Percentiles rank a stretch among this genome's conserved stretches.
Evolutionary conservation across 768 basidiomycete species (phyloP).

Genomic region (Phanerodontia chrysosporium): DNA sequence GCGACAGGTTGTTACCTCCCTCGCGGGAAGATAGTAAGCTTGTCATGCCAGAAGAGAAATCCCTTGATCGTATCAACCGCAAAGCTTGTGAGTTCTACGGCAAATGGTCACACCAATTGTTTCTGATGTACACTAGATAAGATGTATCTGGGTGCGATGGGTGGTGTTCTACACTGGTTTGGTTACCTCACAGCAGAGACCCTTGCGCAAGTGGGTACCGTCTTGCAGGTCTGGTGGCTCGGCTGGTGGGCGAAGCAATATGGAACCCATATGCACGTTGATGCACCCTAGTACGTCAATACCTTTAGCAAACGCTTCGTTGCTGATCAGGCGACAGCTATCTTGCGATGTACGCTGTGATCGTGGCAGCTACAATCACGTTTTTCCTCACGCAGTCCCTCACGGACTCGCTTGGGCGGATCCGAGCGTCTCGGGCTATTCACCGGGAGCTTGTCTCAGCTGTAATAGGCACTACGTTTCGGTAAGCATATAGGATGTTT

Average conservation of each 20-base stretch:
- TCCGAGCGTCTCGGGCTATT: constrained; percentile 52
- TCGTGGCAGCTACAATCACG: constrained; percentile 24
- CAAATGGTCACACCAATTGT: not conserved
- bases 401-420: constrained; percentile 39
- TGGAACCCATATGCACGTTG: constrained; percentile 24
- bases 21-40: constrained; percentile 41
- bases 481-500: constrained; percentile 38
- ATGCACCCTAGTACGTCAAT: constrained; percentile 28
- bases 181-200: constrained; percentile 8
- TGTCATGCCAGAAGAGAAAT: constrained; percentile 59
- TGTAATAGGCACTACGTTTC: constrained; percentile 55
- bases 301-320: not conserved
- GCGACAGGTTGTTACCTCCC: not conserved
- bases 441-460: constrained; percentile 49
- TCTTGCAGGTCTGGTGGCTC: constrained; percentile 37
- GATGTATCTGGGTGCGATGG: constrained; percentile 28
- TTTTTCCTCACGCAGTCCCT: not conserved
- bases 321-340: constrained; percentile 34
- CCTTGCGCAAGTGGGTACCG: constrained; percentile 17
- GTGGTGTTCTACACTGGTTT: constrained; percentile 31
- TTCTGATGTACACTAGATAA: constrained; percentile 22
- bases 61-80: constrained; percentile 53
- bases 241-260: constrained; percentile 43
- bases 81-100: constrained; percentile 22
- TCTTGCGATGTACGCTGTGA: constrained; percentile 35